A percentile compares a stretch with the other conserved stretches of the same genome.
These are phyloP conservation scores for Alternaria sp. DNA, from an alignment of 2,329 filamentous ascomycete species.

Conservation along the genomic window DNA sequence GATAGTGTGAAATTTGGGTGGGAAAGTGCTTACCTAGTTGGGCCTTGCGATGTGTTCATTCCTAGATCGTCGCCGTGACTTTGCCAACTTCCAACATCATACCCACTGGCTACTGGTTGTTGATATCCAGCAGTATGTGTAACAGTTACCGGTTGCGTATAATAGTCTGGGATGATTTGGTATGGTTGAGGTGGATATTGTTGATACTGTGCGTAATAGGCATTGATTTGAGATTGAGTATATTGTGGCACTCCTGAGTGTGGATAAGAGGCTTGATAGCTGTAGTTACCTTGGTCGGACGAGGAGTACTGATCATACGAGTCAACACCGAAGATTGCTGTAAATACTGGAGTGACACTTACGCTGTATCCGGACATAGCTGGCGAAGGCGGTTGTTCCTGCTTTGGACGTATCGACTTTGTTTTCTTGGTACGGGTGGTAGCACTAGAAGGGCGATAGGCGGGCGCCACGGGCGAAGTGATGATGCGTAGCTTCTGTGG, in stretches of 20 bases:
- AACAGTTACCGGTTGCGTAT: constrained; percentile 23
- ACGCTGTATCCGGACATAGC: constrained; percentile 40
- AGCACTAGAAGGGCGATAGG: constrained; percentile 25
- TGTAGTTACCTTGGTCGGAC: constrained; percentile 30
- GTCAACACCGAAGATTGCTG: not conserved
- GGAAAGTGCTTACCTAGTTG: constrained; percentile 17
- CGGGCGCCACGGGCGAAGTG: constrained; percentile 21
- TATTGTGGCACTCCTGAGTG: constrained; percentile 36
- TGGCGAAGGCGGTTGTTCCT: constrained; percentile 28
- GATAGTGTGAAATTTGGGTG: not conserved
- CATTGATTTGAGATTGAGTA: constrained; percentile 43
- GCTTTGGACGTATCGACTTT: constrained; percentile 25
- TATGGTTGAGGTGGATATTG: constrained; percentile 43
- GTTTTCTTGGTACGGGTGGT: constrained; percentile 15
- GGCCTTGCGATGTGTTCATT: constrained; percentile 10
- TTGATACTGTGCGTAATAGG: constrained; percentile 43
- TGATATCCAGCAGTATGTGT: constrained; percentile 19
- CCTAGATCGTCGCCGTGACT: constrained; percentile 12
- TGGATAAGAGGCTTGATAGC: constrained; percentile 25
- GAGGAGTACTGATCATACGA: constrained; percentile 30
- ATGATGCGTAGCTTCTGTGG: constrained; percentile 20
- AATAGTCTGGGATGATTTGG: constrained; percentile 36
- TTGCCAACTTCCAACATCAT: constrained; percentile 25
- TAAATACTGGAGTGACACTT: constrained; percentile 1
- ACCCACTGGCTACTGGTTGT: constrained; percentile 16